Evolutionary conservation across 257 asterid genomes (phyloP).

Genomic region (Gentiana straminea): DNA sequence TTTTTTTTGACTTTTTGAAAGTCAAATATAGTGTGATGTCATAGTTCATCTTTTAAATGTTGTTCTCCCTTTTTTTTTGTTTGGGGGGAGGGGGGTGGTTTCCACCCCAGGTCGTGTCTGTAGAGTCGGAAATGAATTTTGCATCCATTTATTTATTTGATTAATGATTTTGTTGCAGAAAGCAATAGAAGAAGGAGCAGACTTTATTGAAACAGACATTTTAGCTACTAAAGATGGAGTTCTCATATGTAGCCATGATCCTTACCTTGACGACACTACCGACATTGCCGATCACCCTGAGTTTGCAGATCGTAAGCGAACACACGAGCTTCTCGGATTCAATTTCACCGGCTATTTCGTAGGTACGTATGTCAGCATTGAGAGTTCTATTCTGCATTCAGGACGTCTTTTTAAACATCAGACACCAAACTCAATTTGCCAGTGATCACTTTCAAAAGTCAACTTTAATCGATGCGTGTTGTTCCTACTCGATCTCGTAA

Average conservation of each 20-base stretch:
- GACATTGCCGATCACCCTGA: conserved; percentile 58
- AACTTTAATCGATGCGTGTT: too few relatives aligned
- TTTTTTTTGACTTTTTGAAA: not conserved
- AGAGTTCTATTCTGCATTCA: too few relatives aligned
- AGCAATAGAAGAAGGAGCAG: conserved; percentile 93
- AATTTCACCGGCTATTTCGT: conserved; percentile 54
- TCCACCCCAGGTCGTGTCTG: not conserved
- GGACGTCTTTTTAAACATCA: too few relatives aligned
- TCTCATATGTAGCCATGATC: conserved; percentile 73
- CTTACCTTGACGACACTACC: conserved; percentile 55
- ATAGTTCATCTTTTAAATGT: too few relatives aligned
- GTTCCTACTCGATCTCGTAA: too few relatives aligned
- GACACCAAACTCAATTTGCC: too few relatives aligned
- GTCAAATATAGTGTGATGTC: too few relatives aligned
- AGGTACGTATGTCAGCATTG: conserved; percentile 26
- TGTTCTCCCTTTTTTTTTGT: too few relatives aligned
- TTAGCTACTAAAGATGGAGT: conserved; percentile 74
- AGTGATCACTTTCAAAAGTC: too few relatives aligned
- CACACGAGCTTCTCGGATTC: conserved; percentile 60
- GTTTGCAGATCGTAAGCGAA: conserved; percentile 46
- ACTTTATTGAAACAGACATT: conserved; percentile 84
- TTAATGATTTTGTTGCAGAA: conserved; percentile 31
- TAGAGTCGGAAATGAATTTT: not conserved
- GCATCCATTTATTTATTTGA: too few relatives aligned
- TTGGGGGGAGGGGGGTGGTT: not conserved